Percentiles rank a stretch among this genome's conserved stretches.
Conservation (phyloP, 83 land plant species). For the Picea engelmannii region DNA sequence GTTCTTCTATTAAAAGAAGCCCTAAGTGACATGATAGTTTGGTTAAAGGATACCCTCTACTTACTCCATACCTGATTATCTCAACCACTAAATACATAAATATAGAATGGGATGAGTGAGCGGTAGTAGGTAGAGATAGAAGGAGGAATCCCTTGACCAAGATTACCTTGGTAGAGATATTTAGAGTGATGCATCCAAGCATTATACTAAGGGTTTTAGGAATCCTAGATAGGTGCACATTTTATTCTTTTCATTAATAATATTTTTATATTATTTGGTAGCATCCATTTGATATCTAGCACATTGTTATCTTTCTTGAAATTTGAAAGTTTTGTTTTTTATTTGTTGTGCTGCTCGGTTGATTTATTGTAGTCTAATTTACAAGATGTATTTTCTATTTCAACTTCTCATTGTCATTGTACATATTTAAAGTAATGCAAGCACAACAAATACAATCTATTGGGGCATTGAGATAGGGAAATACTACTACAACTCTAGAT, state of each 20-base stretch:
- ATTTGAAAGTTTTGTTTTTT: neutral
- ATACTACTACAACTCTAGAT: constrained; percentile 30
- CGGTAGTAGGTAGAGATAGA: no score
- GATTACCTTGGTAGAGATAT: neutral
- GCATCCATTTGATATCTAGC: neutral
- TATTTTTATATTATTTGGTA: neutral
- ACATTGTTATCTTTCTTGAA: neutral
- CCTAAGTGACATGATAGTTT: no score
- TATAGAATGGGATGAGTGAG: no score
- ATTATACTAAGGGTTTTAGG: constrained; percentile 50
- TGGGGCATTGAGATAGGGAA: constrained; percentile 20
- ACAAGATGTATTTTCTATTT: constrained; percentile 1
- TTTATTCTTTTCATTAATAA: no score
- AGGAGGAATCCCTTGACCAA: no score
- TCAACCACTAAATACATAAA: no score
- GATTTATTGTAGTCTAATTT: neutral
- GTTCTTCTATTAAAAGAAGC: no score
- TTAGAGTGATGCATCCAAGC: constrained; percentile 45
- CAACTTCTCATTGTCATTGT: neutral
- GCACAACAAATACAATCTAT: constrained; percentile 44
- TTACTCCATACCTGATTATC: no score
- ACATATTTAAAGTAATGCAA: constrained; percentile 29
- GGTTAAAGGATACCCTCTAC: no score
- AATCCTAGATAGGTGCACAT: constrained; percentile 47
- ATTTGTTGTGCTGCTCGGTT: neutral